Conservation (phyloP, 2,329 filamentous ascomycete genomes). For the Pseudofabraea citricarpa region DNA sequence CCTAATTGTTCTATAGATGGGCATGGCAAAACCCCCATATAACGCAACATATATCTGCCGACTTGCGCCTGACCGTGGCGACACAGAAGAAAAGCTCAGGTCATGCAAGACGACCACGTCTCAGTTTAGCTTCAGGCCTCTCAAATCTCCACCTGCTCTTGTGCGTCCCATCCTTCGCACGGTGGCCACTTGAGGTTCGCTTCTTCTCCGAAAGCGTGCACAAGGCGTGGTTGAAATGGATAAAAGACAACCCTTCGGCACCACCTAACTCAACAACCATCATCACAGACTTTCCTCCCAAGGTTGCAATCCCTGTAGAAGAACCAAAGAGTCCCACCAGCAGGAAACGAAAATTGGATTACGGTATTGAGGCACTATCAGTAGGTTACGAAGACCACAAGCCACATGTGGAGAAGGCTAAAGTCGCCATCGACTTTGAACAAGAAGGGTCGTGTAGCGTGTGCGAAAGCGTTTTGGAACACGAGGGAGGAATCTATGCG, state of each 20-base stretch:
- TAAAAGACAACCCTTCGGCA: constrained; percentile 31
- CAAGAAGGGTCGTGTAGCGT: constrained; percentile 50
- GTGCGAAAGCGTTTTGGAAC: constrained; percentile 41
- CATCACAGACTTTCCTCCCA: constrained; percentile 18
- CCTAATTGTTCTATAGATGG: constrained; percentile 55
- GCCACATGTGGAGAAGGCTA: constrained; percentile 50
- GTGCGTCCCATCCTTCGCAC: constrained; percentile 70
- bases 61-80: constrained; percentile 52
- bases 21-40: constrained; percentile 82
- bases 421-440: constrained; percentile 50
- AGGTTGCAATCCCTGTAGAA: background rate
- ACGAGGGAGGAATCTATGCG: constrained; percentile 47
- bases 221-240: constrained; percentile 60
- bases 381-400: constrained; percentile 51
- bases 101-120: constrained; percentile 50
- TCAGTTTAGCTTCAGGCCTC: constrained; percentile 63
- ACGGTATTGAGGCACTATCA: constrained; percentile 49
- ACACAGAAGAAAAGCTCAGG: constrained; percentile 47
- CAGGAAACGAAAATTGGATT: constrained; percentile 19
- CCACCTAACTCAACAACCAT: constrained; percentile 18
- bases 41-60: constrained; percentile 69
- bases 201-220: constrained; percentile 73
- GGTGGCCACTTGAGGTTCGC: constrained; percentile 77
- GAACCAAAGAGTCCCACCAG: constrained; percentile 3
- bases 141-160: constrained; percentile 79